Conservation (phyloP, 768 basidiomycete genomes). For the Brasilioporus rufonigricans region DNA sequence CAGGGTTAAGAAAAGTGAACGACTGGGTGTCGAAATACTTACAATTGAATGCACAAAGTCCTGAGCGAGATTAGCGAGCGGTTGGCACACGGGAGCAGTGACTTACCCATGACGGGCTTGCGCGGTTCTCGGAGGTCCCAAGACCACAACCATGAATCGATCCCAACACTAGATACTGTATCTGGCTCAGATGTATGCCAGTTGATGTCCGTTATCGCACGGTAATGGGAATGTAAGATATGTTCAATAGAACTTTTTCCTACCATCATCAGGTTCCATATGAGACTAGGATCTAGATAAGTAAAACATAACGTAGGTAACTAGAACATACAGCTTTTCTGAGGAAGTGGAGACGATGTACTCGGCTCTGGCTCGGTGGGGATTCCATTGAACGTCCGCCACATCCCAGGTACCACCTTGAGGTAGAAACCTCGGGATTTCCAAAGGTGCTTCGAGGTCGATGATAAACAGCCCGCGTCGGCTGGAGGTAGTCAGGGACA, state of each 20-base stretch:
- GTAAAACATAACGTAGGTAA: neutral
- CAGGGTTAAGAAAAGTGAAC: neutral
- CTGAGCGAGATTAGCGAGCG: conserved; percentile 20
- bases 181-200: conserved; percentile 90
- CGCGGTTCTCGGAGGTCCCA: conserved; percentile 83
- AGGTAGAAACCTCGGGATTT: conserved; percentile 89
- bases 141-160: conserved; percentile 92
- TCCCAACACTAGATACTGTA: conserved; percentile 82
- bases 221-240: conserved; percentile 84
- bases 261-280: conserved; percentile 86
- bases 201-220: conserved; percentile 97
- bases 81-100: neutral
- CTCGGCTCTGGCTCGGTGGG: conserved; percentile 69
- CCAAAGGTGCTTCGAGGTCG: conserved; percentile 83
- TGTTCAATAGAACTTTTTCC: conserved; percentile 82
- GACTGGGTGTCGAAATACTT: conserved; percentile 12
- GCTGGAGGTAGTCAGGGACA: conserved; percentile 30
- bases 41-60: conserved; percentile 62
- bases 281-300: conserved; percentile 48
- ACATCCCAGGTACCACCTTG: conserved; percentile 98
- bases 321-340: conserved; percentile 71
- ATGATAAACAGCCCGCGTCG: conserved; percentile 94
- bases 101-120: conserved; percentile 66
- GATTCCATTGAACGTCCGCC: conserved; percentile 91
- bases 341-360: conserved; percentile 88